Base-by-base conservation (phyloP, 352 stramenopile species). In the Phytophthora fragariaefolia region DNA sequence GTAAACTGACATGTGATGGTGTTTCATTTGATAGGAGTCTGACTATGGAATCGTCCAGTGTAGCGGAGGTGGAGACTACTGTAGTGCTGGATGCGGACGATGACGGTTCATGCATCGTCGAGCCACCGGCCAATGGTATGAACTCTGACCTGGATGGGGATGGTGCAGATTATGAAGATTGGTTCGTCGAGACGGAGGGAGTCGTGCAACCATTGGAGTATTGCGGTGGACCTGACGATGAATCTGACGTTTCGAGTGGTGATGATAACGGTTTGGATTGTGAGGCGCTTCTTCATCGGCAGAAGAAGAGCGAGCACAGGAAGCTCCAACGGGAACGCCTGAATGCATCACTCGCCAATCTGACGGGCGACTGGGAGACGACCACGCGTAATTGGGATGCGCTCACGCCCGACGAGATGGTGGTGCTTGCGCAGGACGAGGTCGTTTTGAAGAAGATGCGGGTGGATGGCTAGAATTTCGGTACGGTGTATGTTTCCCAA, bases 381-480 rank as follows among this genome's bases (percentile, higher is more conserved):
- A 67, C 50, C 0, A 67, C 42, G 2, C 1, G 9, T 1, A 58
- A 36, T 1, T 63, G 52, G 43, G n/a, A 53, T 6, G n/a, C 6
- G 1, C 8, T 63, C 18, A 58, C 61, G 0, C 6, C 2, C 1
- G 46, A 53, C 0, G 52, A 69, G 52, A 54, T 63, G 43, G 26
- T 17, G 1, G 52, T 54, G 1, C 34, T 69, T 47, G 61, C 51
- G 6, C 34, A 58, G 26, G 18, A 58, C 15, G n/a, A 24, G 4
- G 48, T 18, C 0, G 61, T 26, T 0, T 9, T 69, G 23, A 45
- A 63, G 8, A 52, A 58, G 20, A 48, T 69, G 51, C 45, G 46
- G 1, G 28, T 10, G 1, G 52, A 69, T 18, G 52, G 52, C 1
- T 69, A 32, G 61, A 58, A 58, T 13, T 43, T 58, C 4, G 52